These are phyloP conservation scores for Mortierella sp. DNA, from an alignment of 371 early-diverging fungal genomes.

Conservation along the genomic window DNA sequence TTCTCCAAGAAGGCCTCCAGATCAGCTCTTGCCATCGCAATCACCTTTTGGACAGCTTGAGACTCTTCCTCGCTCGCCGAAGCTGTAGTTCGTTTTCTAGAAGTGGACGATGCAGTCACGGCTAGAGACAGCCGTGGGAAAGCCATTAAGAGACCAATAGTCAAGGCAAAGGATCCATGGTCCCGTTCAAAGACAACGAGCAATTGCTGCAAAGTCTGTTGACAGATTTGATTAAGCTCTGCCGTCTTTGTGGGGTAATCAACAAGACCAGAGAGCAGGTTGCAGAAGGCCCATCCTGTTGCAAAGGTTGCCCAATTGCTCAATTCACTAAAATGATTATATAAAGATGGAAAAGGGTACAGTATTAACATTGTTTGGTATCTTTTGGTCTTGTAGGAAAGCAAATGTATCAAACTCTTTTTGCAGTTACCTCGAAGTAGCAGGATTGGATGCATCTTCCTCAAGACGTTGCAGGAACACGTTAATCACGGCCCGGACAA, in stretches of 20 bases:
- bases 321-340: slow-evolving; percentile 15
- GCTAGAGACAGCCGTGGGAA: slow-evolving; percentile 68
- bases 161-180: slow-evolving; percentile 32
- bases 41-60: slow-evolving; percentile 27
- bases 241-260: slow-evolving; percentile 62
- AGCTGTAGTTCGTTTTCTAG: background rate
- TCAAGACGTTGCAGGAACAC: slow-evolving; percentile 29
- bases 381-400: no score
- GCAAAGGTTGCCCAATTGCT: slow-evolving; percentile 57
- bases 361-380: background rate
- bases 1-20: slow-evolving; percentile 25
- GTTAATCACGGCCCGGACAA: slow-evolving; percentile 33
- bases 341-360: background rate
- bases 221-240: slow-evolving; percentile 36
- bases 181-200: slow-evolving; percentile 22
- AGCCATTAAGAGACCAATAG: slow-evolving; percentile 36
- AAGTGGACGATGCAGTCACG: slow-evolving; percentile 46
- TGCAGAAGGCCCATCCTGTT: slow-evolving; percentile 63
- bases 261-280: slow-evolving; percentile 54
- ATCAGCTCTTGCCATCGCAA: slow-evolving; percentile 23
- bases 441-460: slow-evolving; percentile 6
- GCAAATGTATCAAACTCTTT: no score
- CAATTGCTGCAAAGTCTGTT: slow-evolving; percentile 24
- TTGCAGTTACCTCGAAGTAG: slow-evolving; percentile 20
- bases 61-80: slow-evolving; percentile 8